Evolutionary conservation across 345 rosid genomes (phyloP).

Genomic region (Geranium rotundifolium): DNA sequence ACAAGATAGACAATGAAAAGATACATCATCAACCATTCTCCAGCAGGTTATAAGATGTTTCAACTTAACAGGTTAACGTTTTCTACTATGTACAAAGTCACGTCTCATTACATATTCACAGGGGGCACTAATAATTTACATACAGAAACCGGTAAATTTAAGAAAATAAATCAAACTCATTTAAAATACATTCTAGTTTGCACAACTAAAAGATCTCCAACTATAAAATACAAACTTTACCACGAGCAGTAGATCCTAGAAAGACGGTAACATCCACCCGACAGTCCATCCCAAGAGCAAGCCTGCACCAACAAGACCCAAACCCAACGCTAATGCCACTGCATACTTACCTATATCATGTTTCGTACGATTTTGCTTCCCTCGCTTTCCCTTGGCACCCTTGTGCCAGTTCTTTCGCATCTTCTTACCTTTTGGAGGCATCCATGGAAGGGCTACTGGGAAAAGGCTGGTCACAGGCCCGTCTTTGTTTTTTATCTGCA

Average conservation of each 20-base stretch:
- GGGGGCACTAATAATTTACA: too few relatives aligned
- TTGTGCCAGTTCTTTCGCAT: slow-evolving; percentile 24
- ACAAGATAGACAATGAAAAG: too few relatives aligned
- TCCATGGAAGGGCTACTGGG: slow-evolving; percentile 47
- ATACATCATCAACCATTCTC: too few relatives aligned
- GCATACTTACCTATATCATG: slow-evolving; percentile 35
- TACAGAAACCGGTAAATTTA: too few relatives aligned
- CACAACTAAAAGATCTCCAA: too few relatives aligned
- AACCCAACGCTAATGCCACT: slow-evolving; percentile 60
- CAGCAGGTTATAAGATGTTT: too few relatives aligned
- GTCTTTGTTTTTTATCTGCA: slow-evolving; percentile 45
- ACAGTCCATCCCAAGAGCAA: slow-evolving; percentile 92
- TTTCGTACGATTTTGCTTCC: slow-evolving; percentile 24
- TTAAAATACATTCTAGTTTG: too few relatives aligned
- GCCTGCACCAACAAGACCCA: slow-evolving; percentile 90
- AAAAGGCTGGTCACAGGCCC: slow-evolving; percentile 33
- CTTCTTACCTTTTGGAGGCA: slow-evolving; percentile 30
- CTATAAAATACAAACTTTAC: too few relatives aligned
- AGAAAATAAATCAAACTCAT: too few relatives aligned
- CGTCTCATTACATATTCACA: too few relatives aligned
- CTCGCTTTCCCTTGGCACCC: slow-evolving; percentile 22
- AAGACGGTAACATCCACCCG: slow-evolving; percentile 68
- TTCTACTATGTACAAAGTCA: too few relatives aligned
- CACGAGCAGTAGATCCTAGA: slow-evolving; percentile 8
- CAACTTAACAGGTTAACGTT: too few relatives aligned